Base-by-base conservation (phyloP, 371 early-diverging fungal genomes). In the Vairimorpha ceranae region DNA sequence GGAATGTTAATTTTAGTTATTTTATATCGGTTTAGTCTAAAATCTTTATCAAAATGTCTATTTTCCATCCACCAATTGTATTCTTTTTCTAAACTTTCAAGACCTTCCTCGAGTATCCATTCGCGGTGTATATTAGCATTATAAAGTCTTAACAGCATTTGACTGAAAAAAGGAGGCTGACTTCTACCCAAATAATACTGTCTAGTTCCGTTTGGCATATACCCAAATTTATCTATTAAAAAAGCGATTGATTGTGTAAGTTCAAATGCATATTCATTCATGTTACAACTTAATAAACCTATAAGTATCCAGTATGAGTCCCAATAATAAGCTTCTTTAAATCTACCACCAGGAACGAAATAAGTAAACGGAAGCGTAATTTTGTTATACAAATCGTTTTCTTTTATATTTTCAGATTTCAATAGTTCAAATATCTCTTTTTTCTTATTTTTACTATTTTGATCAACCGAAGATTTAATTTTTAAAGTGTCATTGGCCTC, bases 281-380 rank as follows among this genome's bases (percentile, higher is more conserved):
- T 83, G 2, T 87, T 87, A 68, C 87, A 86, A 0, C 87, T 65
- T 19, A 90, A 67, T 38, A 93, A 77, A 0, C 94, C 94, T 68
- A 90, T 86, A 27, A 90, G 71, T 8, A 89, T 87, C 85, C 90
- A 93, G 75, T 85, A 92, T 19, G 88, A 86, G 76, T 93, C 93
- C 92, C 92, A 92, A 79, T 93, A 91, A 80, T 92, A 92, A 30
- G 88, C 84, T 85, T 93, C 92, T 63, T 89, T 81, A 76, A 93
- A 93, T 61, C 92, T 80, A 1, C 92, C 93, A 3, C 93, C 93
- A 10, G 93, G 92, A 10, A 64, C 45, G 33, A 64, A 64, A 64
- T 54, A 54, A 25, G 27, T 1, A 54, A 2, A 25, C 6, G 56
- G 56, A 54, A 54, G 56, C 3, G 6, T 2, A 8, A 54, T 54